Evolutionary conservation across 73 alveolate species (phyloP).

Genomic region (Durusdinium trenchii): DNA sequence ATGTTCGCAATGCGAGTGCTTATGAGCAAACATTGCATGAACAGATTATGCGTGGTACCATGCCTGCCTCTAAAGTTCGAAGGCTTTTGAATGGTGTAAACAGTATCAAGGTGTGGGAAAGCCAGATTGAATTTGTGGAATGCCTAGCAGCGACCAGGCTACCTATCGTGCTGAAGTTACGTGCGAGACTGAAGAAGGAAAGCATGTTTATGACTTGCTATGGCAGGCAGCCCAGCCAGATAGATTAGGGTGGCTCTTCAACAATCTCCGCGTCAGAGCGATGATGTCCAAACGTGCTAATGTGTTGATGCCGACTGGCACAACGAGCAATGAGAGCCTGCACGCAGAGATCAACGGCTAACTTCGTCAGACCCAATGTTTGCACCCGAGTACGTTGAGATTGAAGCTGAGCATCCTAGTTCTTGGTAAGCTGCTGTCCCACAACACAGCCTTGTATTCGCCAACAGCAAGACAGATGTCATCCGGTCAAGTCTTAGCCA

Average conservation of each 20-base stretch:
- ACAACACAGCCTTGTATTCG: neutral
- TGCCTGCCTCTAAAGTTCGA: neutral
- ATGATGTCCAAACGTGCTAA: neutral
- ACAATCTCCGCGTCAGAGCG: constrained; percentile 27
- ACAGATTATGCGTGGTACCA: neutral
- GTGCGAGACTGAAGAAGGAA: neutral
- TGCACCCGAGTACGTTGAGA: constrained; percentile 19
- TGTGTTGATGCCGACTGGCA: neutral
- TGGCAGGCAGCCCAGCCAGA: neutral
- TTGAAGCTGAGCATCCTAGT: constrained; percentile 21
- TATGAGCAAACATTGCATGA: neutral
- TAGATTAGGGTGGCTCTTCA: constrained; percentile 23
- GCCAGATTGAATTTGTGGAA: neutral
- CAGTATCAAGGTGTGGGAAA: neutral
- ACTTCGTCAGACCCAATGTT: neutral
- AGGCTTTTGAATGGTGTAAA: neutral
- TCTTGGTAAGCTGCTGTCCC: constrained; percentile 10
- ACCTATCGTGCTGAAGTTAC: neutral
- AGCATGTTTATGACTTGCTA: neutral
- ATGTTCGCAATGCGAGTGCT: neutral
- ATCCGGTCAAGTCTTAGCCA: neutral
- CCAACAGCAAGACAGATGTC: constrained; percentile 16
- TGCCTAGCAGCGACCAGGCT: constrained; percentile 9
- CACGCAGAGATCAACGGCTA: constrained; percentile 27
- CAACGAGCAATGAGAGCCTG: constrained; percentile 47